These are phyloP conservation scores for Cynanchum wilfordii DNA, from an alignment of 257 asterid species.

Conservation along the genomic window DNA sequence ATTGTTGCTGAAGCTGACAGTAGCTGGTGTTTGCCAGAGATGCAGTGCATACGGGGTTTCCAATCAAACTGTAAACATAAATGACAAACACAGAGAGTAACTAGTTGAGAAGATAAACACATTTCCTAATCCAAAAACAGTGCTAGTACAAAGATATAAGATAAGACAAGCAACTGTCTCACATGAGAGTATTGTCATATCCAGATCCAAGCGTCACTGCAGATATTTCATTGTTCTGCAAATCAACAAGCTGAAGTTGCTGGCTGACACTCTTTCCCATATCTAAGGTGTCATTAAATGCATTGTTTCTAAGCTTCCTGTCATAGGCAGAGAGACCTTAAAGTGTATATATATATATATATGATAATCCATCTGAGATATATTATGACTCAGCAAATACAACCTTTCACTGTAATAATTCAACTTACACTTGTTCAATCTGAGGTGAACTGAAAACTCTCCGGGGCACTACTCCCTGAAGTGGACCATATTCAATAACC, in stretches of 20 bases:
- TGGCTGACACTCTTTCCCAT: conserved; percentile 56
- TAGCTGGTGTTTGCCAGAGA: conserved; percentile 63
- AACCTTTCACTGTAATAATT: background rate
- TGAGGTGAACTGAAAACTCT: conserved; percentile 65
- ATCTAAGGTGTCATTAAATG: conserved; percentile 61
- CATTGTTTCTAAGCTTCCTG: conserved; percentile 85
- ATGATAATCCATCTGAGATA: background rate
- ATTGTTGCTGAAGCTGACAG: conserved; percentile 71
- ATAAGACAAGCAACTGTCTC: conserved; percentile 22
- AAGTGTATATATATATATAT: background rate
- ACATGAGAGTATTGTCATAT: conserved; percentile 70
- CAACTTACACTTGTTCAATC: conserved; percentile 88
- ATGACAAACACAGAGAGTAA: background rate
- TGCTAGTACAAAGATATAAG: background rate
- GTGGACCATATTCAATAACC: conserved; percentile 75
- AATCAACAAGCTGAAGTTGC: conserved; percentile 73
- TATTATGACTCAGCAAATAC: background rate
- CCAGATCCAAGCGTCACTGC: conserved; percentile 76
- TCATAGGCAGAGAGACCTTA: conserved; percentile 11
- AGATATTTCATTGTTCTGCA: conserved; percentile 68
- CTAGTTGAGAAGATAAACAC: background rate
- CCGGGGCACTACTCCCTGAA: conserved; percentile 68
- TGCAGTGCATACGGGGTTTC: conserved; percentile 79
- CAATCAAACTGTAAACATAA: conserved; percentile 56
- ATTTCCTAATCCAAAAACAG: no score